Conservation (phyloP, 306 rosid genomes). For the Arachis stenosperma region DNA sequence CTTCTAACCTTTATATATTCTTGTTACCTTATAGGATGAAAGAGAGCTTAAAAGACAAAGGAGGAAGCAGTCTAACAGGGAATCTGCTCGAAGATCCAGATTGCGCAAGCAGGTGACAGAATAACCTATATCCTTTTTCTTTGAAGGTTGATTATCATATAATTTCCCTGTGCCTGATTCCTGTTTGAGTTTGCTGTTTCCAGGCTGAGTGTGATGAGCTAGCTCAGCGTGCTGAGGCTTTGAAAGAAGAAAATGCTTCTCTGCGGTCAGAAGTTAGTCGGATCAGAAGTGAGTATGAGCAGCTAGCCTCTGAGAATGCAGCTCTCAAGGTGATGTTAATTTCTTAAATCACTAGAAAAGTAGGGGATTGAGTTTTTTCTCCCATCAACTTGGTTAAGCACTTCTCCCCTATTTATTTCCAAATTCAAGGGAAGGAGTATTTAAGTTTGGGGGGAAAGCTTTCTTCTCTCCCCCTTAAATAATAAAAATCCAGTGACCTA, state of each 20-base stretch:
- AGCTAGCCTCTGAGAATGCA: slow-evolving; percentile 83
- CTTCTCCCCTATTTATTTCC: too few relatives aligned
- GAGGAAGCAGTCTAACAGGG: slow-evolving; percentile 96
- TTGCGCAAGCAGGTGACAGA: slow-evolving; percentile 89
- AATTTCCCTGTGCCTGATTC: slow-evolving; percentile 17
- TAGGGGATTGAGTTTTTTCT: neutral
- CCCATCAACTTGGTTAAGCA: too few relatives aligned
- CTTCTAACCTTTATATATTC: slow-evolving; percentile 14
- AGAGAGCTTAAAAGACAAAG: slow-evolving; percentile 93
- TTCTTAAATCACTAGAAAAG: slow-evolving; percentile 30
- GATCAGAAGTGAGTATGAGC: slow-evolving; percentile 85
- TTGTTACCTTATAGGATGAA: slow-evolving; percentile 71
- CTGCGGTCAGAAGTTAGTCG: slow-evolving; percentile 82
- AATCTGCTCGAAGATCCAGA: slow-evolving; percentile 97
- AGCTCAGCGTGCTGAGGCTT: slow-evolving; percentile 84
- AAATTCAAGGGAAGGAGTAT: neutral
- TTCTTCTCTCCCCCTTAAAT: neutral
- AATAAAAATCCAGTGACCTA: neutral
- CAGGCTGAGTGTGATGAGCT: slow-evolving; percentile 98
- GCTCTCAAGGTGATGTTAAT: slow-evolving; percentile 74
- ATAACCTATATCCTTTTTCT: slow-evolving; percentile 18
- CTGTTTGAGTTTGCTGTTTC: slow-evolving; percentile 31
- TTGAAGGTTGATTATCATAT: slow-evolving; percentile 27
- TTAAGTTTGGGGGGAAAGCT: neutral
- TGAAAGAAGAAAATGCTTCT: slow-evolving; percentile 84